Evolutionary conservation across 345 rosid species (phyloP), one percentile per base, ranked within the genome.

Genomic region (Salix arbutifolia): DNA sequence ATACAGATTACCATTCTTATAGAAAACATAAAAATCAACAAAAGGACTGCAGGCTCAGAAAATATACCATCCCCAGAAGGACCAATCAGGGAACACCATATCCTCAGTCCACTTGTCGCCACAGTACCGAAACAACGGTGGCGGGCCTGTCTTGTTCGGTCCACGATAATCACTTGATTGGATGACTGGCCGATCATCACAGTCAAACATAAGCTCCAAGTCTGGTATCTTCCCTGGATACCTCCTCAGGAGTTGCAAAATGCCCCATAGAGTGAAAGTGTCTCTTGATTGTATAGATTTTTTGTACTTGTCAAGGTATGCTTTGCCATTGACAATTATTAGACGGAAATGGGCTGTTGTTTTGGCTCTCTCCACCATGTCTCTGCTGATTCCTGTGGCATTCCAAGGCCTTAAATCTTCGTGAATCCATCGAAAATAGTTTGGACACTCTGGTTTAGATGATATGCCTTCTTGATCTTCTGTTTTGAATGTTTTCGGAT

Each of bases 1-100:
- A 50, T 50, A 46, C 18, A 46, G 38, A 9, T 68, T 14, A 31
- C 21, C 37, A 40, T 14, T 9, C 16, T 28, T 1, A 68, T 4
- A 68, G 10, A 21, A 68, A 68, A 0, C 26, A 9, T 5, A 52
- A 8, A 44, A 50, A 10, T 8, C 8, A 40, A 33, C 10, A 67
- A 66, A 12, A 9, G 14, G 4, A 42, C 46, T 0, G 14, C 0
- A 2, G 26, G 31, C 4, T 42, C 46, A 70, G 18, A 6, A 25
- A 35, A 76, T 18, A 6, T 86, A 91, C 98, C 98, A 91, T 73
- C 97, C 97, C 98, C 97, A 94, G 77, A 89, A 91, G 7, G 95
- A 87, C 91, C 95, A 90, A 75, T 94, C 98, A 33, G 97, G 97
- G 76, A 91, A 85, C 17, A 89, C 92, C 10, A 92, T 82, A 72